Evolutionary conservation across 192 early-diverging fungal species (phyloP).

Genomic region (Coemansia nantahalensis): DNA sequence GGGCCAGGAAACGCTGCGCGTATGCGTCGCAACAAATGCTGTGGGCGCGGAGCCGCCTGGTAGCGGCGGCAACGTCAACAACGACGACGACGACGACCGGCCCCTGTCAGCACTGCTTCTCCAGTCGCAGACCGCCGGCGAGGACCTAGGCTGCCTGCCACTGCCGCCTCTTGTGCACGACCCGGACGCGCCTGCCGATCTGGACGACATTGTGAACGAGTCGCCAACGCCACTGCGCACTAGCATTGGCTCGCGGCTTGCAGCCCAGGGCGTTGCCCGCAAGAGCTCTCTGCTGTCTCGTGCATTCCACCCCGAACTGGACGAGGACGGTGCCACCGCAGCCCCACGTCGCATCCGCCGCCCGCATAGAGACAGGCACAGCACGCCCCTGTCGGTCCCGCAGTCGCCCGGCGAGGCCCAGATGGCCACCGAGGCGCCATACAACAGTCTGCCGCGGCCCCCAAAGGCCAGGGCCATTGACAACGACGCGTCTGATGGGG

Average conservation of each 20-base stretch:
- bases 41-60: not conserved
- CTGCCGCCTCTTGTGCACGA: constrained; percentile 38
- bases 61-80: constrained; percentile 1
- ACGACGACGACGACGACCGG: constrained; percentile 42
- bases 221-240: constrained; percentile 16
- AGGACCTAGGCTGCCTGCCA: constrained; percentile 39
- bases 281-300: constrained; percentile 44
- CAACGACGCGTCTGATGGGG: too few species aligned
- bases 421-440: not conserved
- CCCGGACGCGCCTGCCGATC: constrained; percentile 30
- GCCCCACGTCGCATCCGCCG: not conserved
- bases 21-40: constrained; percentile 1
- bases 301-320: constrained; percentile 9
- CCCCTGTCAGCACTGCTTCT: constrained; percentile 39
- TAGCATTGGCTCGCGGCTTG: constrained; percentile 18
- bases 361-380: constrained; percentile 3
- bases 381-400: constrained; percentile 5
- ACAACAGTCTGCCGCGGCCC: constrained; percentile 11
- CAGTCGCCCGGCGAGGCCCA: not conserved
- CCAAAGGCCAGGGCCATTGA: not conserved
- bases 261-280: constrained; percentile 14
- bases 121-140: constrained; percentile 14
- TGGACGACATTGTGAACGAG: constrained; percentile 33
- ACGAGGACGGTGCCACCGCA: not conserved
- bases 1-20: constrained; percentile 8